Evolutionary conservation across 2,329 filamentous ascomycete genomes (phyloP), one percentile per base, ranked within the genome.

Genomic region (Fusarium beomiforme): DNA sequence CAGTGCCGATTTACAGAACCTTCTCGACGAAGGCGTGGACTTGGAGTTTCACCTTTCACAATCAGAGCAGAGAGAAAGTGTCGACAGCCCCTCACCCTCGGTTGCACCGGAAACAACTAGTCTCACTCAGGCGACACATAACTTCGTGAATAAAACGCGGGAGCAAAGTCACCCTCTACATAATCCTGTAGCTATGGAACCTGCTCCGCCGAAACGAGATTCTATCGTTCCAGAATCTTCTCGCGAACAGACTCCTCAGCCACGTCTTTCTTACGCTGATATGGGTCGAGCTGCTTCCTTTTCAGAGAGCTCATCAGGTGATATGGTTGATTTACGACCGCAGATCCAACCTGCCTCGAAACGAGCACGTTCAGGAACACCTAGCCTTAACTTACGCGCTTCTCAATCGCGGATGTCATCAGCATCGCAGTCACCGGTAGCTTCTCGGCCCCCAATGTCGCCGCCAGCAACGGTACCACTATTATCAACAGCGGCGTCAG

Each of bases 41-140:
- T 19, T 69, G 17, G 53, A 55, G 13, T 16, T 39, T 5, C 46
- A 68, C 11, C 41, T 59, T 29, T 67, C 53, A 13, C 43, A 63
- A 7, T 33, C 46, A 11, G 57, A 68, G n/a, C 34, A 41, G 17
- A 31, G 23, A 24, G 17, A n/a, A 10, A n/a, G 21, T 8, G 6
- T 26, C 6, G 12, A 44, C n/a, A 34, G 10, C 6, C 26, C 33
- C 9, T 19, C 21, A 19, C 11, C 19, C 12, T 29, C 34, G 8
- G 41, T 23, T 17, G 31, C 31, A 2, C 26, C 26, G 0, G 33
- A 61, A 21, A n/a, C 12, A n/a, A 26, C 29, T 13, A 26, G 14
- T 19, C 12, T 31, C 9, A 5, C n/a, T 5, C 42, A 54, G 10
- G 23, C 33, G 11, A 46, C 47, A 26, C 23, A 21, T 9, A 34